Percentiles rank a stretch among this genome's conserved stretches.
Evolutionary conservation across 192 early-diverging fungal species (phyloP).

Genomic region (Chytriomyces hyalinus): DNA sequence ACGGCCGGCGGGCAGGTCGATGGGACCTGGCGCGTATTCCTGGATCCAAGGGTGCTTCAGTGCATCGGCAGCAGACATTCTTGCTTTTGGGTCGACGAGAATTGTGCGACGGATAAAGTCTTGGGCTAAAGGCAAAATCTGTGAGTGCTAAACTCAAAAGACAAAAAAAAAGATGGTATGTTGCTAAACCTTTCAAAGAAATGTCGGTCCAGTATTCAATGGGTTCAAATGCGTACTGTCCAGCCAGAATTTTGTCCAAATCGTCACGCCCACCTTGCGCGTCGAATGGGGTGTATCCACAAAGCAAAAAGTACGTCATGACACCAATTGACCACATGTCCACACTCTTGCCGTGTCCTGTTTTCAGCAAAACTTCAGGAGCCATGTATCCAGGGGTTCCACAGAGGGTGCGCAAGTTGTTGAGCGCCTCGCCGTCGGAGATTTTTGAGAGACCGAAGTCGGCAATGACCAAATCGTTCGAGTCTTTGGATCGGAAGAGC

Average conservation of each 20-base stretch:
- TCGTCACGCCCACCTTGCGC: conserved; percentile 49
- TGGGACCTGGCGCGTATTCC: conserved; percentile 46
- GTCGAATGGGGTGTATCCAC: conserved; percentile 68
- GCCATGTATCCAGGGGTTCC: conserved; percentile 58
- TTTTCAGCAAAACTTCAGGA: conserved; percentile 76
- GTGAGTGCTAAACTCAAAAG: not conserved
- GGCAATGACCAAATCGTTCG: conserved; percentile 53
- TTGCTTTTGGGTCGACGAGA: conserved; percentile 68
- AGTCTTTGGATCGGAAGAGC: conserved; percentile 35
- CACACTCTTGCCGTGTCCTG: conserved; percentile 85
- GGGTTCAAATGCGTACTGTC: conserved; percentile 53
- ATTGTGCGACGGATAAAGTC: conserved; percentile 76
- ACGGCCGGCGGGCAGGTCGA: conserved; percentile 38
- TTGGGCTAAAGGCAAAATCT: conserved; percentile 60
- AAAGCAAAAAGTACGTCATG: conserved; percentile 82
- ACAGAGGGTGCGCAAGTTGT: conserved; percentile 41
- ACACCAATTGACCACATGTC: conserved; percentile 96
- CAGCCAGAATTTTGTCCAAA: conserved; percentile 52
- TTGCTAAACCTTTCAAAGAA: conserved; percentile 53
- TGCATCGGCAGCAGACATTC: conserved; percentile 81
- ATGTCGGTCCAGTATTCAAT: conserved; percentile 71
- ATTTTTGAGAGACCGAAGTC: conserved; percentile 78
- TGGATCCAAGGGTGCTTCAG: conserved; percentile 80
- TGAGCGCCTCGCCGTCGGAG: conserved; percentile 34
- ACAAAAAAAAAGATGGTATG: not conserved